Conservation (phyloP, 2,329 filamentous ascomycete genomes). For the Curvularia eragrostidis region DNA sequence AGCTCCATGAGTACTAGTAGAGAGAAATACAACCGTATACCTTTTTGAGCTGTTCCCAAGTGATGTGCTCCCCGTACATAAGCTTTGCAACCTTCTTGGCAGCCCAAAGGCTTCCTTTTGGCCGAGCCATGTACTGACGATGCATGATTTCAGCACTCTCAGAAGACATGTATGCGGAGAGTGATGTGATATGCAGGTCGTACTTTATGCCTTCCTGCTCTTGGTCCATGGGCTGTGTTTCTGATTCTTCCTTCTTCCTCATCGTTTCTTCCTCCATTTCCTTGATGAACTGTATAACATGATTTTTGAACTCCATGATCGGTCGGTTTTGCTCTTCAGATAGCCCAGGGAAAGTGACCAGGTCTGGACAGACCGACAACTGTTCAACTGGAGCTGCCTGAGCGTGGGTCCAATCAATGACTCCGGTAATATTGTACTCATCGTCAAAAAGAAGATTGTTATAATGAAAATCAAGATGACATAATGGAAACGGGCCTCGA, state of each 20-base stretch:
- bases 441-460: no score
- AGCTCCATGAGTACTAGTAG: no score
- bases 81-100: neutral
- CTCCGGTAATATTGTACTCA: no score
- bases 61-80: neutral
- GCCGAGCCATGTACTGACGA: neutral
- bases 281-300: neutral
- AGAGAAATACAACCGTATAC: no score
- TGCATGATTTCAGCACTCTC: neutral
- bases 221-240: neutral
- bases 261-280: neutral
- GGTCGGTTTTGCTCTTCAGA: neutral
- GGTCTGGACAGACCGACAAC: neutral
- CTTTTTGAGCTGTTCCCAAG: no score
- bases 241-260: neutral
- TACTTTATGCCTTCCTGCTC: neutral
- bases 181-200: neutral
- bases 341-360: neutral
- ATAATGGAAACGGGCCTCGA: no score
- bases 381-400: no score
- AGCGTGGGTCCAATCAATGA: no score
- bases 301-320: neutral
- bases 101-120: neutral
- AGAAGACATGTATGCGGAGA: neutral
- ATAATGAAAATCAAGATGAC: no score